Base-by-base conservation (phyloP, 768 basidiomycete species). In the Sarcodon aspratus region DNA sequence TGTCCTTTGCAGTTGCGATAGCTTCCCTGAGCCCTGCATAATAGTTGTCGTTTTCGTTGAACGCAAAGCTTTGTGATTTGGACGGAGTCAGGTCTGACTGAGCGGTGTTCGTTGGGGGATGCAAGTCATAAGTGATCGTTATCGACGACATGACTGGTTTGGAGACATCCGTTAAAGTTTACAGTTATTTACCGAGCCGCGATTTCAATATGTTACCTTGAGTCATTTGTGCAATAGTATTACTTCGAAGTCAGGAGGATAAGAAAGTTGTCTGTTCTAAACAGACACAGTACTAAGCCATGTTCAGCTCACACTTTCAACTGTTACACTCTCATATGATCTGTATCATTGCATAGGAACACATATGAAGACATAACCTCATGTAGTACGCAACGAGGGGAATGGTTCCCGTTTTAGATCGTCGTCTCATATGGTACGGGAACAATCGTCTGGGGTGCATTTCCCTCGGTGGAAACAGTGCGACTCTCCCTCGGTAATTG, bases 351-450 rank as follows among this genome's bases (percentile, higher is more conserved):
- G 21, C 21, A 27, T 27, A 27, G 21, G 21, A 27, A 27, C 21
- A 27, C 21, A 27, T 27, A 27, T 27, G 21, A 27, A 27, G 21
- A 27, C 21, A 27, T 27, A 27, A 27, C 21, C 21, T 27, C 21
- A 27, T 27, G 21, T 27, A 27, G 21, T 27, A 27, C 21, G 21
- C 17, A 40, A 40, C 37, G 17, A 40, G 37, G 3, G 17, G 17
- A 40, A 5, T 40, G 5, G 37, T n/a, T n/a, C 37, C 37, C 37
- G 17, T n/a, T 18, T 82, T 81, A 96, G 70, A 96, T 95, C 59
- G 84, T 92, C 57, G 92, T 96, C 82, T 95, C 95, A 79, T 97
- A 98, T 57, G 79, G 80, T 59, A 93, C 75, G 57, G 94, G 92
- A 55, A 76, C 78, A 68, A 99, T 90, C 51, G 96, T 98, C 72